Base-by-base conservation (phyloP, 208 protist species). In the Wallacemonas collosoma region DNA sequence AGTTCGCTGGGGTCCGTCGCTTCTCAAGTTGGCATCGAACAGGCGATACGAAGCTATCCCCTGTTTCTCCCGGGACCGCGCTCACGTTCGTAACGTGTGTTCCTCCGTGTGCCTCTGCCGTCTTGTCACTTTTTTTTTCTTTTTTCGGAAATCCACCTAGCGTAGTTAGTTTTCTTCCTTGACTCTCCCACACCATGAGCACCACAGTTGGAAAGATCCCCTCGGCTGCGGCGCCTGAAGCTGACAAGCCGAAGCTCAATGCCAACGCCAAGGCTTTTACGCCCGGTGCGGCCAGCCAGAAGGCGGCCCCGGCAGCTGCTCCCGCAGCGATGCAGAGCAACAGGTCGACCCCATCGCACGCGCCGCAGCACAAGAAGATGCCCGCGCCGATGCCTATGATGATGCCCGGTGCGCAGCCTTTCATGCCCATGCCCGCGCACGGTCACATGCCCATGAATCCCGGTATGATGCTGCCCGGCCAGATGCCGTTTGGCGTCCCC, bases 221-320 rank as follows among this genome's bases (percentile, higher is more conserved):
- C 53, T 11, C 68, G 12, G 8, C 12, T 9, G 7, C 38, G 35
- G 43, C 58, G 41, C 47, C 63, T 2, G 60, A 55, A 12, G 9
- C 68, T 6, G 65, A 71, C 7, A 75, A 86, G 60, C 77, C 73
- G 38, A 79, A 72, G 48, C 76, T 93, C 41, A 91, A 91, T 69
- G 83, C 75, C 1, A 87, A 91, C 41, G 83, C 88, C 0, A 85
- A 89, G 70, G 81, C 84, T 6, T 91, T 91, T 51, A 88, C 81
- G 1, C 86, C 82, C 11, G 55, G 5, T 4, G 41, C n/a, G 6
- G 11, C 76, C 43, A 57, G 67, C 12, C 41, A 74, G 69, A 41
- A 53, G 53, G 26, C 26, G 26, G 26, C 26, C 26, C 43, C 43
- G 38, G 26, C n/a, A 35, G 51, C 71, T 12, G 71, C 71, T 41